These are phyloP conservation scores for Ophiostoma quercus DNA, from an alignment of 2,329 filamentous ascomycete species.

Conservation along the genomic window DNA sequence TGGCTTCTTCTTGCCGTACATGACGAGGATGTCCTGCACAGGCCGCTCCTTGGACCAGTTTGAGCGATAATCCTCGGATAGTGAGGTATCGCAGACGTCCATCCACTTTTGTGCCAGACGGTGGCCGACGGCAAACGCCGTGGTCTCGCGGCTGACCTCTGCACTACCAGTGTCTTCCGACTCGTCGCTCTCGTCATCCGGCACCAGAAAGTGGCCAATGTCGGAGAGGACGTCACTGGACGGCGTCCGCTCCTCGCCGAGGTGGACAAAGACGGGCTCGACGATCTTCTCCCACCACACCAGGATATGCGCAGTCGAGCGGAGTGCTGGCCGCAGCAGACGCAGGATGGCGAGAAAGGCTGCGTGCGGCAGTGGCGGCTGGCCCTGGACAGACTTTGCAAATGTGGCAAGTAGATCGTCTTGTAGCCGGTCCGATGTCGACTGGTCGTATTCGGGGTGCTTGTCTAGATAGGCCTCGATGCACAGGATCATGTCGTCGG, in stretches of 20 bases:
- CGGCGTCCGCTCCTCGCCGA: constrained; percentile 58
- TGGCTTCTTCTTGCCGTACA: constrained; percentile 63
- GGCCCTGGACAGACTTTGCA: constrained; percentile 56
- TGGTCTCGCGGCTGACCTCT: constrained; percentile 32
- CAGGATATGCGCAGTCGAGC: constrained; percentile 56
- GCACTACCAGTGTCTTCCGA: constrained; percentile 32
- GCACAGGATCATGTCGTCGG: constrained; percentile 56
- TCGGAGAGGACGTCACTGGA: constrained; percentile 61
- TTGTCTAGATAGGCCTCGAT: constrained; percentile 65
- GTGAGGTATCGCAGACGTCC: constrained; percentile 39
- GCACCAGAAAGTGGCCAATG: constrained; percentile 58
- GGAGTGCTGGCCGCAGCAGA: constrained; percentile 58
- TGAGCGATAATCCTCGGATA: constrained; percentile 36
- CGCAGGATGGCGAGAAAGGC: constrained; percentile 66
- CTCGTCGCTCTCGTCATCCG: constrained; percentile 53
- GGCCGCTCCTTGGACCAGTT: constrained; percentile 47
- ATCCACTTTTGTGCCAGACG: constrained; percentile 56
- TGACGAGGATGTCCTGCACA: constrained; percentile 48
- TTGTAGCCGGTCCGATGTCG: constrained; percentile 63
- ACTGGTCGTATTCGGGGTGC: constrained; percentile 62
- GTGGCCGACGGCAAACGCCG: constrained; percentile 48
- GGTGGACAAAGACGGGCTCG: constrained; percentile 48
- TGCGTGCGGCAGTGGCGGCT: constrained; percentile 49
- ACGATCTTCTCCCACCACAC: constrained; percentile 68
- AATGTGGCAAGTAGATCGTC: constrained; percentile 67